Percentiles rank a stretch among this genome's conserved stretches.
These are phyloP conservation scores for Neoboletus brunneissimus DNA, from an alignment of 768 basidiomycete genomes.

Conservation along the genomic window DNA sequence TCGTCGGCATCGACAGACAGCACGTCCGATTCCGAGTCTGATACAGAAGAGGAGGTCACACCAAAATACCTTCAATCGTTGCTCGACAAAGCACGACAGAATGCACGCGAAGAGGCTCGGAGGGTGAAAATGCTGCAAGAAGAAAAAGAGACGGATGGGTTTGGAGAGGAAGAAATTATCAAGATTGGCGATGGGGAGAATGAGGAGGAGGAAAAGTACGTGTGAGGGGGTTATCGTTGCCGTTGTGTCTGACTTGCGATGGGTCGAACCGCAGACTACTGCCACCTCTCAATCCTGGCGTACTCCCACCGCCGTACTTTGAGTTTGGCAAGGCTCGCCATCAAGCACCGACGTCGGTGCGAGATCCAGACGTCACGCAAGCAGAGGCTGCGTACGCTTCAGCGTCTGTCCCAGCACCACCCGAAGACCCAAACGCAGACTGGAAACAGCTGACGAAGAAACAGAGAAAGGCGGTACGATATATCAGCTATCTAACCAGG, in stretches of 20 bases:
- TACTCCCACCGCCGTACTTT: conserved; percentile 64
- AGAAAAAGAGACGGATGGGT: conserved; percentile 21
- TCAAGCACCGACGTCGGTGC: conserved; percentile 45
- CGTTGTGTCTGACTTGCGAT: not conserved
- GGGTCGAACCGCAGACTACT: conserved; percentile 42
- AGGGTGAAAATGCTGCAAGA: conserved; percentile 24
- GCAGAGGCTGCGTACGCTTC: conserved; percentile 52
- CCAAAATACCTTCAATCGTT: conserved; percentile 61
- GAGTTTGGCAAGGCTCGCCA: conserved; percentile 43
- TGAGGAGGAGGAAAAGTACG: conserved; percentile 23
- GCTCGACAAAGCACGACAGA: conserved; percentile 58
- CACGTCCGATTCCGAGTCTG: conserved; percentile 34
- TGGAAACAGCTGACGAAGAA: conserved; percentile 72
- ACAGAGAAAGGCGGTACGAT: conserved; percentile 65
- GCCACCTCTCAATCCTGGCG: conserved; percentile 64
- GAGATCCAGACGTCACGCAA: conserved; percentile 60
- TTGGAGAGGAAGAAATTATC: conserved; percentile 56
- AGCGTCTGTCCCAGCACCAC: conserved; percentile 52
- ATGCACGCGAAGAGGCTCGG: conserved; percentile 37
- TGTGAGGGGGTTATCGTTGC: conserved; percentile 22
- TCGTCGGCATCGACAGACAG: conserved; percentile 37
- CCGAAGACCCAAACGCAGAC: conserved; percentile 57
- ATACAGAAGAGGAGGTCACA: conserved; percentile 46
- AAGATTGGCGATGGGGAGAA: conserved; percentile 40
- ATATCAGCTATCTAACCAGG: not conserved